These are phyloP conservation scores for Sclerotinia nivalis DNA, from an alignment of 2,329 filamentous ascomycete species.

Conservation along the genomic window DNA sequence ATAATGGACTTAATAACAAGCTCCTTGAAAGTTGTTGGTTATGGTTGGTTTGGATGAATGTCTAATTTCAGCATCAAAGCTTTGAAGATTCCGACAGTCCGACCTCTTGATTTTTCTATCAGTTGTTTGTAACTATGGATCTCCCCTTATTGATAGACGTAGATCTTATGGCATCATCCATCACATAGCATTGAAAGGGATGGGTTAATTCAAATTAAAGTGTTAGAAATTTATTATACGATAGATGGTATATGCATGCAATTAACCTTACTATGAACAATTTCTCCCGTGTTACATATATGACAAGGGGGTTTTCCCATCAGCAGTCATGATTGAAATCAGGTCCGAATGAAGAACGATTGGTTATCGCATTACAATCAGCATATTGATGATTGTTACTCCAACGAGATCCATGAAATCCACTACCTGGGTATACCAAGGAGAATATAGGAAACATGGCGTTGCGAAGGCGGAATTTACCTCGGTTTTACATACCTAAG, in stretches of 20 bases:
- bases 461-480: constrained; percentile 5
- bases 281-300: constrained; percentile 18
- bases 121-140: not conserved
- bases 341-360: constrained; percentile 19
- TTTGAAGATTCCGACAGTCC: constrained; percentile 9
- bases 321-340: constrained; percentile 6
- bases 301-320: constrained; percentile 9
- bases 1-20: not conserved
- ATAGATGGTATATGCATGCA: not conserved
- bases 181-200: not conserved
- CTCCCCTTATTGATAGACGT: not conserved
- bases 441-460: constrained; percentile 9
- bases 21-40: not conserved
- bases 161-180: not conserved
- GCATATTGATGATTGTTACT: constrained; percentile 7
- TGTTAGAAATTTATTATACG: not conserved
- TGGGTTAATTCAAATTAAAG: not conserved
- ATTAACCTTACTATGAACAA: not conserved
- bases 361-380: constrained; percentile 3
- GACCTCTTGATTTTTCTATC: constrained; percentile 4
- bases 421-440: not conserved
- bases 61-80: not conserved
- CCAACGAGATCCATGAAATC: constrained; percentile 15
- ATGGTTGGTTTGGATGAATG: not conserved
- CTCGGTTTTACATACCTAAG: no score